phyloP scores from a whole-genome alignment of 2,329 filamentous ascomycete species.

The Aspergillus viridinutans region DNA sequence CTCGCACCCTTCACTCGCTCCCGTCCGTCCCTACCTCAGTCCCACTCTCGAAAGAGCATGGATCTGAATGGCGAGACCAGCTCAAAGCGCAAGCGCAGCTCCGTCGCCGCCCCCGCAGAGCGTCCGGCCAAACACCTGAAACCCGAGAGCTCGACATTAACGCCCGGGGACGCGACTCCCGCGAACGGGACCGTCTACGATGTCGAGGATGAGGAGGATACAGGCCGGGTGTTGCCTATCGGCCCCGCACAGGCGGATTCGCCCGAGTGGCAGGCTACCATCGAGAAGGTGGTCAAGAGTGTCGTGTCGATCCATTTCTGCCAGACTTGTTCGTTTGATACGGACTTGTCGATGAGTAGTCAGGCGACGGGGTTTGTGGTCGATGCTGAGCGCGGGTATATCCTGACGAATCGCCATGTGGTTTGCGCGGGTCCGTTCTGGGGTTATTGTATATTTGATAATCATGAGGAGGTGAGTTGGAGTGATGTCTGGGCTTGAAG shows the following conservation, averaged over 20 bases:
- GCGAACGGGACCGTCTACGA: constrained; percentile 43
- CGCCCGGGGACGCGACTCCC: constrained; percentile 39
- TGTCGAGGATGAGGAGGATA: constrained; percentile 45
- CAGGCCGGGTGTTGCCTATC: constrained; percentile 42
- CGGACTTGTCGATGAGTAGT: constrained; percentile 87
- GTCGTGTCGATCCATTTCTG: constrained; percentile 99
- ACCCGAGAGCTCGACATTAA: constrained; percentile 41
- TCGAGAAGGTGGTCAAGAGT: constrained; percentile 88
- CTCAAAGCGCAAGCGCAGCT: constrained; percentile 54
- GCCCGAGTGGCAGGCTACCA: constrained; percentile 91
- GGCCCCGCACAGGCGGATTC: constrained; percentile 57
- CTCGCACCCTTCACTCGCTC: constrained; percentile 3
- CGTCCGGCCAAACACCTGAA: constrained; percentile 55
- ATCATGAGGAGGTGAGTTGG: constrained; percentile 70
- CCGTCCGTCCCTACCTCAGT: constrained; percentile 3
- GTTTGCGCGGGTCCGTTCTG: constrained; percentile 95
- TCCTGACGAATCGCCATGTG: constrained; percentile 86
- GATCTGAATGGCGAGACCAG: constrained; percentile 47
- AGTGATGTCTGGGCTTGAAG: background rate
- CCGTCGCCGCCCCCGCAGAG: constrained; percentile 46
- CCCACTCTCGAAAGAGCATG: constrained; percentile 32
- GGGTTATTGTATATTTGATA: constrained; percentile 98
- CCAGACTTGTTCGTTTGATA: constrained; percentile 96
- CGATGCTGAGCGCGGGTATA: constrained; percentile 86
- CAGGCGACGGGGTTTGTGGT: constrained; percentile 98